phyloP scores from a whole-genome alignment of 1,139 yeast species.

The Scheffersomyces segobiensis region DNA sequence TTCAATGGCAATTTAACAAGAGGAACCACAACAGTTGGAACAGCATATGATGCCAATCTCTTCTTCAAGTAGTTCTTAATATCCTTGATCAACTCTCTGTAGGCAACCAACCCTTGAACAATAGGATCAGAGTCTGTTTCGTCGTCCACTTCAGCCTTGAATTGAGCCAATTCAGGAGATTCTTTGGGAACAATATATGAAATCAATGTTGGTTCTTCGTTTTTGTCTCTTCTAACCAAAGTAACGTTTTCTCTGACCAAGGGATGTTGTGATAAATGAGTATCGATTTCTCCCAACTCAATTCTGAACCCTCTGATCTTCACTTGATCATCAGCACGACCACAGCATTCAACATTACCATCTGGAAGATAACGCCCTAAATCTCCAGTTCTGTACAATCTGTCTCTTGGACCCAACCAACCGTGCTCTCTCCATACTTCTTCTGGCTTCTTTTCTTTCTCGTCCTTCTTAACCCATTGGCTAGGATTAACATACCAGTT shows the following conservation, averaged over 20 bases:
- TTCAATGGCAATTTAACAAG: slow-evolving; percentile 83
- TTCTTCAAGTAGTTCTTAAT: slow-evolving; percentile 80
- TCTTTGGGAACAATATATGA: slow-evolving; percentile 90
- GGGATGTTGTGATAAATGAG: slow-evolving; percentile 92
- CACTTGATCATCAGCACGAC: slow-evolving; percentile 98
- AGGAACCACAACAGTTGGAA: slow-evolving; percentile 90
- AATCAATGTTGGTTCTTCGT: slow-evolving; percentile 87
- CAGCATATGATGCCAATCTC: slow-evolving; percentile 89
- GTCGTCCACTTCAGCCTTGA: slow-evolving; percentile 41
- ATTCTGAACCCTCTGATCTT: slow-evolving; percentile 98
- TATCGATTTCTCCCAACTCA: slow-evolving; percentile 96
- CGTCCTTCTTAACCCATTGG: slow-evolving; percentile 61
- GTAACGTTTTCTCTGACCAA: slow-evolving; percentile 90
- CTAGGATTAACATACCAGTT: slow-evolving; percentile 81
- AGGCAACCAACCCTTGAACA: slow-evolving; percentile 76
- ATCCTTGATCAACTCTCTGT: slow-evolving; percentile 75
- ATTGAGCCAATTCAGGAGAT: slow-evolving; percentile 54
- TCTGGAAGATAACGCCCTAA: slow-evolving; percentile 95
- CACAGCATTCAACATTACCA: slow-evolving; percentile 97
- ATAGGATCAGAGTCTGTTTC: slow-evolving; percentile 57
- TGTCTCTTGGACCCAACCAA: slow-evolving; percentile 94
- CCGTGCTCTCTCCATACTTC: slow-evolving; percentile 76
- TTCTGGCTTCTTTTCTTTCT: slow-evolving; percentile 29
- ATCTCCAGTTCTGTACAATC: slow-evolving; percentile 96
- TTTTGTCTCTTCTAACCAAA: slow-evolving; percentile 87